A percentile compares a stretch with the other conserved stretches of the same genome.
Conservation (phyloP, 2,329 filamentous ascomycete species). For the Sporothrix variecibatus region DNA sequence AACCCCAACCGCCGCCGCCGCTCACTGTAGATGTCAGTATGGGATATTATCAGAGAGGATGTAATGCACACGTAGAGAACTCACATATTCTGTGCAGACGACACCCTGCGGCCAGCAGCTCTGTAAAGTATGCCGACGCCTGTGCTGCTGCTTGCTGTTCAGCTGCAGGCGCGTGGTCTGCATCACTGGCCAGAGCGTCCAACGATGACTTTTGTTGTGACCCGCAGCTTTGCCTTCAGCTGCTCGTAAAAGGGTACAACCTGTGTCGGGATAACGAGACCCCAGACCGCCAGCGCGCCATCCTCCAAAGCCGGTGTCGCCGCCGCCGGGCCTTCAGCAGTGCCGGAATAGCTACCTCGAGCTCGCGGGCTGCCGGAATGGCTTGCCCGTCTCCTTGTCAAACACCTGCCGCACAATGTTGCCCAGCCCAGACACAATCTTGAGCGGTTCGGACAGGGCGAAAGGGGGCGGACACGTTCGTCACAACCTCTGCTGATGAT, state of each 20-base stretch:
- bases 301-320: slow-evolving; percentile 24
- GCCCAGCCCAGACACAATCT: slow-evolving; percentile 67
- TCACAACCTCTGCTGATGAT: not conserved
- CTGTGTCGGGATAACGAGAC: slow-evolving; percentile 59
- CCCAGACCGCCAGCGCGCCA: slow-evolving; percentile 67
- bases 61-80: slow-evolving; percentile 33
- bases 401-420: slow-evolving; percentile 73
- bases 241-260: slow-evolving; percentile 31
- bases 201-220: not conserved
- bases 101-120: slow-evolving; percentile 46
- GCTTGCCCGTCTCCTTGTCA: slow-evolving; percentile 42
- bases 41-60: slow-evolving; percentile 22
- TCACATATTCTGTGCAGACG: slow-evolving; percentile 51
- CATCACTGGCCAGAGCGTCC: not conserved
- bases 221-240: slow-evolving; percentile 30
- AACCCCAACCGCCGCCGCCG: slow-evolving; percentile 82
- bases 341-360: slow-evolving; percentile 62
- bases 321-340: slow-evolving; percentile 27
- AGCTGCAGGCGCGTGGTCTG: slow-evolving; percentile 29
- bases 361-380: slow-evolving; percentile 68
- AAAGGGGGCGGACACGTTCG: slow-evolving; percentile 43
- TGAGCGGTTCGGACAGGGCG: slow-evolving; percentile 64
- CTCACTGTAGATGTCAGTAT: slow-evolving; percentile 53
- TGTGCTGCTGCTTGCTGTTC: slow-evolving; percentile 36
- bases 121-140: slow-evolving; percentile 37